Evolutionary conservation across 78 protist species (phyloP).

Genomic region (Dictyostelium intermedium): DNA sequence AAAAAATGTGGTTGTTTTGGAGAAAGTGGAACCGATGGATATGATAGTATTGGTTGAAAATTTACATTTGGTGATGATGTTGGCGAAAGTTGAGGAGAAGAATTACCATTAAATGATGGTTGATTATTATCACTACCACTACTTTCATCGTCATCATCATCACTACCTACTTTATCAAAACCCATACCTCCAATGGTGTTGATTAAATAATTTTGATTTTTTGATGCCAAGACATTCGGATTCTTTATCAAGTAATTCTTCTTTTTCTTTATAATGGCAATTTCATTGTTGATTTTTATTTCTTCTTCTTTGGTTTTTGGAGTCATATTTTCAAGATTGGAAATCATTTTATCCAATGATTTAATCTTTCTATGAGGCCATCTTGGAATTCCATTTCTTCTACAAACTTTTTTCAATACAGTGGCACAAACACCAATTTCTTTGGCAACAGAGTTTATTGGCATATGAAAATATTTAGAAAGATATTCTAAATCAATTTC

Average conservation of each 20-base stretch:
- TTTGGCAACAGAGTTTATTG: constrained; percentile 72
- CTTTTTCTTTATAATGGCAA: constrained; percentile 32
- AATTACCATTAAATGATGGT: neutral
- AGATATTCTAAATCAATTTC: constrained; percentile 50
- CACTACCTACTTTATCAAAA: neutral
- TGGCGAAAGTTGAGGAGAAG: neutral
- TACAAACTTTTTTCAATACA: constrained; percentile 64
- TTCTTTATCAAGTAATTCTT: constrained; percentile 46
- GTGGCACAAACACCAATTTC: constrained; percentile 84
- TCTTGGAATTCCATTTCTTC: constrained; percentile 81
- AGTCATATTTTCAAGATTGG: constrained; percentile 20
- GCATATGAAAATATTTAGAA: constrained; percentile 76
- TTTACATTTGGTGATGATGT: neutral
- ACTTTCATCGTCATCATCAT: neutral
- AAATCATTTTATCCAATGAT: constrained; percentile 72
- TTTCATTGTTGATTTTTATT: constrained; percentile 30
- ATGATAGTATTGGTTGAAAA: neutral
- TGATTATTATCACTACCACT: neutral
- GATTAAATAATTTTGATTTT: neutral
- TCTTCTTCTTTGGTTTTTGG: constrained; percentile 54
- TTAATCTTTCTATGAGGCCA: constrained; percentile 82
- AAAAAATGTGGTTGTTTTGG: neutral
- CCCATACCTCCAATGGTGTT: neutral
- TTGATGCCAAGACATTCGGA: constrained; percentile 57
- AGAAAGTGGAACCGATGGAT: neutral